phyloP scores from a whole-genome alignment of 441 rosid genomes.

The Bruguiera hainesii region DNA sequence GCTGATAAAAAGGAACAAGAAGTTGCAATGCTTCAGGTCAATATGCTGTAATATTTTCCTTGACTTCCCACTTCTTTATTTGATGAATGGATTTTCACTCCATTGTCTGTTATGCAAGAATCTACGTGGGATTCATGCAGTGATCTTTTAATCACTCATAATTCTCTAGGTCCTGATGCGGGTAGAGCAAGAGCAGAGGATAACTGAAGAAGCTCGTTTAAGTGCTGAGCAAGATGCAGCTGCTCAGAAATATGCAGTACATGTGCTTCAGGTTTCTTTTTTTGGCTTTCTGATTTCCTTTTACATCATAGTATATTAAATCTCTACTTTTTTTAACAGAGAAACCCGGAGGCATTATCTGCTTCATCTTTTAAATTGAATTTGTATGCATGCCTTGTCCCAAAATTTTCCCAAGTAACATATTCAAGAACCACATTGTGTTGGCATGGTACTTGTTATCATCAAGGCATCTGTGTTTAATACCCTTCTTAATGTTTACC shows the following conservation, averaged over 20 bases:
- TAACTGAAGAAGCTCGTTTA: constrained; percentile 93
- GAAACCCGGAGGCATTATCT: constrained; percentile 3
- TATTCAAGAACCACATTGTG: constrained; percentile 2
- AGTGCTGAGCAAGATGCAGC: constrained; percentile 93
- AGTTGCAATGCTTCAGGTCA: constrained; percentile 93
- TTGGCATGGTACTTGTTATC: neutral
- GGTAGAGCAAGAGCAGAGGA: constrained; percentile 96
- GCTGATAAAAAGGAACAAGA: constrained; percentile 98
- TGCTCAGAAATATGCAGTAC: constrained; percentile 82
- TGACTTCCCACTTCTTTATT: constrained; percentile 14
- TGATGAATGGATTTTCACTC: constrained; percentile 8
- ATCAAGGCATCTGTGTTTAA: neutral
- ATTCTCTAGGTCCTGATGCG: constrained; percentile 81
- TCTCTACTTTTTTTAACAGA: neutral
- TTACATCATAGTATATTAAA: neutral
- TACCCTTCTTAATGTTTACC: too few relatives aligned
- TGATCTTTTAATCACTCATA: constrained; percentile 10
- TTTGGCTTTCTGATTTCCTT: constrained; percentile 8
- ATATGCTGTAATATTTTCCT: neutral
- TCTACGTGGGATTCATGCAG: neutral
- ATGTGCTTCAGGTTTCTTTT: constrained; percentile 64
- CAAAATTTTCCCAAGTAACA: neutral
- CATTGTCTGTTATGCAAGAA: constrained; percentile 2
- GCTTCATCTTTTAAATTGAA: neutral
- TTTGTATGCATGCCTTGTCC: neutral